Base-by-base conservation (phyloP, 495 filamentous ascomycete genomes). In the Annulohypoxylon nitens region DNA sequence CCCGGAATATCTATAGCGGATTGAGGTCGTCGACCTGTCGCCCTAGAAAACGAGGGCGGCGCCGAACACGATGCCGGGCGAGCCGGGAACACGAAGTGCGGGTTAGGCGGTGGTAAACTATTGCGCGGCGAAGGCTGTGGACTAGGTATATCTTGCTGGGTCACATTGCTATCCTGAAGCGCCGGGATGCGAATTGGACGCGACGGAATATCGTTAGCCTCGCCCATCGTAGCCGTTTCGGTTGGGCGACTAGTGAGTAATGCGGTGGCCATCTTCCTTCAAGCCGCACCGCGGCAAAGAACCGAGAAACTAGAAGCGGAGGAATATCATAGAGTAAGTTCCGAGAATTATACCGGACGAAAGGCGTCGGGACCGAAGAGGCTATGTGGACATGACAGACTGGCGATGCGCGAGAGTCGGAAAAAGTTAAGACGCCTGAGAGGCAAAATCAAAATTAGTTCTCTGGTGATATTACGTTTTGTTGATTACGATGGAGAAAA, bases 61-160 rank as follows among this genome's bases (percentile, higher is more conserved):
- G 83, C 81, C 1, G 84, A 87, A 18, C 82, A 83, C 14, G 83
- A 80, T 1, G 79, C 73, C 2, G 81, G 76, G 7, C 84, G 85
- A 2, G 85, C 80, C 0, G 91, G 92, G 73, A 93, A 94, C 4
- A 91, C 86, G 75, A 94, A 94, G 0, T 84, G 86, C n/a, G 91
- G 91, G 71, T 93, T 92, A 10, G 90, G 89, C 37, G 87, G 83
- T 37, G 90, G 89, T 25, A 83, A 68, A 9, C 79, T 81, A 76
- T 82, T 81, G 70, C 70, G 76, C 57, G 82, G 79, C 43, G 82
- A 80, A 16, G 75, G 33, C 66, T 79, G 75, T 6, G 77, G 60
- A 66, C 72, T 76, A 25, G 75, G 55, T 41, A 74, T 36, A 48
- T 26, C 47, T 34, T 75, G 53, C 7, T 70, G 53, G 68, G 69